Percentiles rank a stretch among this genome's conserved stretches.
Evolutionary conservation across 2,329 filamentous ascomycete genomes (phyloP).

Genomic region (Escovopsis sp.): DNA sequence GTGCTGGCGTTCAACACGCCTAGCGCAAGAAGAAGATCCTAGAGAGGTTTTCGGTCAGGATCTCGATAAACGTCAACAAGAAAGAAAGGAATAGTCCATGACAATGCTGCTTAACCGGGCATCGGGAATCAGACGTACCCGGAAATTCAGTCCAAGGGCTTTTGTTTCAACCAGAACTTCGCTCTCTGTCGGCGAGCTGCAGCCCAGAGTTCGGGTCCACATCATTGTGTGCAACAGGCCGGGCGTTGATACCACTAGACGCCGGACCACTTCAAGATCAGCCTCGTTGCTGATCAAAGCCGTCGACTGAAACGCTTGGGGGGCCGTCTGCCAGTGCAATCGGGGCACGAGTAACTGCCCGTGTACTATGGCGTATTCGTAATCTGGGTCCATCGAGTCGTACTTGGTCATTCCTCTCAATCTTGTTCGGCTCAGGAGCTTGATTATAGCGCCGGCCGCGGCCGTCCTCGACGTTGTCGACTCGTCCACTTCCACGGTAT

Average conservation of each 20-base stretch:
- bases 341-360: conserved; percentile 3
- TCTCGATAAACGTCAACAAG: too few species aligned
- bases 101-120: too few species aligned
- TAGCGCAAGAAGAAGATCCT: conserved; percentile 24
- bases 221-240: conserved; percentile 4
- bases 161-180: conserved; percentile 8
- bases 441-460: not conserved
- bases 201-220: not conserved
- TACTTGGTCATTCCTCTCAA: not conserved
- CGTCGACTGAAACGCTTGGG: not conserved
- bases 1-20: conserved; percentile 13
- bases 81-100: conserved; percentile 2
- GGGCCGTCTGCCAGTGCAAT: conserved; percentile 4
- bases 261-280: not conserved
- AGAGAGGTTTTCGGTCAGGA: too few species aligned
- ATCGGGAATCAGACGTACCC: conserved; percentile 3
- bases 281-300: too few species aligned
- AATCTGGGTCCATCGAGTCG: conserved; percentile 3
- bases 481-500: conserved; percentile 4
- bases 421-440: not conserved
- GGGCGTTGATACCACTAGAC: not conserved
- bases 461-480: not conserved
- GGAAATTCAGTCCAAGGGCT: conserved; percentile 13
- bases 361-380: conserved; percentile 2
- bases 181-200: not conserved